A percentile compares a stretch with the other conserved stretches of the same genome.
Evolutionary conservation across 2,329 filamentous ascomycete species (phyloP).

Genomic region (Fusarium newnesense): DNA sequence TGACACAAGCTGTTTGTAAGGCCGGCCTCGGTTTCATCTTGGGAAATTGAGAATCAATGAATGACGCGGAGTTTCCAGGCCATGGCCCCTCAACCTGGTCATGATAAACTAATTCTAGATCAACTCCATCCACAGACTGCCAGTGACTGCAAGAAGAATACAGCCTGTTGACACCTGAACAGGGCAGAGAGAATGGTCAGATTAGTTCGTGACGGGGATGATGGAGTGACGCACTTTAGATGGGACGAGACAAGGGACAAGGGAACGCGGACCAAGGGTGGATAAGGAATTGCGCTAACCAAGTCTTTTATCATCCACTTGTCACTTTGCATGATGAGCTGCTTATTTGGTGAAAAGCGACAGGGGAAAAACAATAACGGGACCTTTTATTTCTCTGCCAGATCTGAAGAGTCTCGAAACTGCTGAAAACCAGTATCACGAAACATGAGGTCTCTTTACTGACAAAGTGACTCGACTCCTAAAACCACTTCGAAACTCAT

Average conservation of each 20-base stretch:
- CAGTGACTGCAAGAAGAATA: conserved; percentile 13
- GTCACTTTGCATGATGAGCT: conserved; percentile 7
- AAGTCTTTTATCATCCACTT: conserved; percentile 25
- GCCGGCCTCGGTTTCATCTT: conserved; percentile 31
- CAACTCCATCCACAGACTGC: conserved; percentile 5
- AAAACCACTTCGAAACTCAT: conserved; percentile 3
- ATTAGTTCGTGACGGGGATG: conserved; percentile 21
- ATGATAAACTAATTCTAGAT: conserved; percentile 1
- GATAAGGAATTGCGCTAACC: conserved; percentile 9
- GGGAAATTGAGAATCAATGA: conserved; percentile 15
- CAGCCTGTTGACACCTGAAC: background rate
- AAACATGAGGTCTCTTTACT: background rate
- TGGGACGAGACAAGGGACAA: conserved; percentile 29
- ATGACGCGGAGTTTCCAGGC: background rate
- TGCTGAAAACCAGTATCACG: background rate
- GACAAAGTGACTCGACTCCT: background rate
- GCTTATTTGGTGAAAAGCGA: conserved; percentile 14
- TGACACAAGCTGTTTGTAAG: conserved; percentile 25
- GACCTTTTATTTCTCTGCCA: background rate
- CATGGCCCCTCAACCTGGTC: background rate
- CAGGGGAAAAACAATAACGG: background rate
- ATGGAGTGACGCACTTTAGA: conserved; percentile 37
- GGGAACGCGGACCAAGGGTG: conserved; percentile 4
- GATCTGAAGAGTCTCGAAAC: background rate
- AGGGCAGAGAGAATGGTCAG: conserved; percentile 23